phyloP scores from a whole-genome alignment of 306 rosid species.

The Pachyrhizus erosus region DNA sequence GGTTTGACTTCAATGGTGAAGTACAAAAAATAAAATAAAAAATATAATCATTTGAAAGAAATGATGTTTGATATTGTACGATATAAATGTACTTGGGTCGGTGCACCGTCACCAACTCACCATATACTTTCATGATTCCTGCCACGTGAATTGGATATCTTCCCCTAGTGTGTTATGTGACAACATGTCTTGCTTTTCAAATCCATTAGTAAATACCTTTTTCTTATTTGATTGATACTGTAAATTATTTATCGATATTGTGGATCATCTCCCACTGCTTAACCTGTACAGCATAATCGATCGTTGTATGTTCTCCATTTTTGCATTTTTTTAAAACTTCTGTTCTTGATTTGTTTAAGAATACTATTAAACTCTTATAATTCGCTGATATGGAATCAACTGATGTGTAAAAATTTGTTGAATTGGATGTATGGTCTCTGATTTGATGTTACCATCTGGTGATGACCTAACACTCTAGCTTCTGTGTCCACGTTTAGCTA shows the following conservation, averaged over 20 bases:
- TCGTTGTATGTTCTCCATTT: background rate
- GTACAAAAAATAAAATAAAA: background rate
- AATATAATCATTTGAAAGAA: background rate
- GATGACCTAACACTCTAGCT: background rate
- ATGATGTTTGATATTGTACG: background rate
- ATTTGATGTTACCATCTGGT: background rate
- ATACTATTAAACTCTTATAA: background rate
- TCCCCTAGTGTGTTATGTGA: background rate
- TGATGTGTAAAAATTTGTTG: background rate
- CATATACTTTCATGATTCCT: conserved; percentile 28
- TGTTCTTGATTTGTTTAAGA: background rate
- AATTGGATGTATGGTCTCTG: background rate
- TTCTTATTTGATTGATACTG: conserved; percentile 25
- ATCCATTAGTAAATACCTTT: conserved; percentile 23
- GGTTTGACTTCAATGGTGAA: conserved; percentile 9
- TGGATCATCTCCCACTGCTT: conserved; percentile 6
- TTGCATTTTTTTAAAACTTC: background rate
- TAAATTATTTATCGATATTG: conserved; percentile 31
- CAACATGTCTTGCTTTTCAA: conserved; percentile 27
- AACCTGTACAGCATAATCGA: background rate
- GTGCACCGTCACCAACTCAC: conserved; percentile 40
- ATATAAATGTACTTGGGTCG: conserved; percentile 36
- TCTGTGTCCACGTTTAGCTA: background rate
- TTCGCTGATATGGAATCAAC: background rate
- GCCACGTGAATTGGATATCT: conserved; percentile 41